phyloP scores from a whole-genome alignment of 2,329 filamentous ascomycete genomes.

The Capronia americana region DNA sequence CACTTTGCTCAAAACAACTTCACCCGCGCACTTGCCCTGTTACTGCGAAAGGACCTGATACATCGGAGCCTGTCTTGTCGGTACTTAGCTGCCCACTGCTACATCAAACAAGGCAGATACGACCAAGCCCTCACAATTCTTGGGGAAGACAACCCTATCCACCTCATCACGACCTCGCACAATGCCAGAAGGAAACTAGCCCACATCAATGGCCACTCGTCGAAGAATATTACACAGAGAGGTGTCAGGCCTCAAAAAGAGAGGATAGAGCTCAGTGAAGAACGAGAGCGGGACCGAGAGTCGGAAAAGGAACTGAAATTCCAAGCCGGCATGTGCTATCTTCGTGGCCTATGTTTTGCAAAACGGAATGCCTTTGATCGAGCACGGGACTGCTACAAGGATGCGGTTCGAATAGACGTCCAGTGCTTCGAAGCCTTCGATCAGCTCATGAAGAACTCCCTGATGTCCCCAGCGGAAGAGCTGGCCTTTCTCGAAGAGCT shows the following conservation, averaged over 20 bases:
- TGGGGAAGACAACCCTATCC: constrained; percentile 91
- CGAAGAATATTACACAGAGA: constrained; percentile 57
- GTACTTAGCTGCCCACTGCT: constrained; percentile 91
- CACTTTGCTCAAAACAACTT: constrained; percentile 97
- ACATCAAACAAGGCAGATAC: constrained; percentile 88
- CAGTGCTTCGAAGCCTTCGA: constrained; percentile 99
- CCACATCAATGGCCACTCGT: constrained; percentile 62
- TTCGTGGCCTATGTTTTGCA: constrained; percentile 90
- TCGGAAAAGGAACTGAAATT: constrained; percentile 79
- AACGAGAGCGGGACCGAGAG: constrained; percentile 65
- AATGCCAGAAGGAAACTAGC: constrained; percentile 74
- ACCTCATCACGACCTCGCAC: constrained; percentile 74
- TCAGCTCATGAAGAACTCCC: constrained; percentile 93
- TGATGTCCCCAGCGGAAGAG: constrained; percentile 88
- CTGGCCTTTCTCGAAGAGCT: constrained; percentile 87
- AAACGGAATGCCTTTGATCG: constrained; percentile 97
- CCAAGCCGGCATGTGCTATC: constrained; percentile 96
- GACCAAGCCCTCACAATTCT: constrained; percentile 86
- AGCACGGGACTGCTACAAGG: constrained; percentile 98
- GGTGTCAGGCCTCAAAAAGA: constrained; percentile 58
- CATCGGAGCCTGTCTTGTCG: constrained; percentile 82
- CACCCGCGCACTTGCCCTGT: constrained; percentile 84
- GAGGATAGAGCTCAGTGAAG: constrained; percentile 64
- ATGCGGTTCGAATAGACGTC: constrained; percentile 93
- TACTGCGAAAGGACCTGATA: constrained; percentile 82